Evolutionary conservation across 768 basidiomycete genomes (phyloP).

Genomic region (Mycena vitilis): DNA sequence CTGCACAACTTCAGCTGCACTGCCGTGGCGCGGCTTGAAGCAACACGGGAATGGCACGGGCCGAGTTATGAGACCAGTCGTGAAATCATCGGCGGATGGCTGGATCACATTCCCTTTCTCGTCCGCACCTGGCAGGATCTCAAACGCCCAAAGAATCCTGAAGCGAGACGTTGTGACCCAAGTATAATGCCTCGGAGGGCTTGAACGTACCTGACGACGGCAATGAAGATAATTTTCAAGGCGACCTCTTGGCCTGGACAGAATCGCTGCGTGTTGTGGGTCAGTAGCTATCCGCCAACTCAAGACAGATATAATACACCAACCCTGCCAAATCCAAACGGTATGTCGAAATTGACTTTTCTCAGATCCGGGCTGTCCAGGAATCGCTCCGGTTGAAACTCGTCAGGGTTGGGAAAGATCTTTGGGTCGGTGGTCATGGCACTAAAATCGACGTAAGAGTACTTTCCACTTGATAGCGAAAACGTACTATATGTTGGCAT

Average conservation of each 20-base stretch:
- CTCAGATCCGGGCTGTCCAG: not conserved
- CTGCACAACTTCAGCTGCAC: not conserved
- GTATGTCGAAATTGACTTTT: not conserved
- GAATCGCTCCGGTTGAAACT: slow-evolving; percentile 22
- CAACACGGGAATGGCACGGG: slow-evolving; percentile 19
- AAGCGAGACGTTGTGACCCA: not conserved
- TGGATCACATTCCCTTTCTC: not conserved
- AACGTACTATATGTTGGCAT: slow-evolving; percentile 24
- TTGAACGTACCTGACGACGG: slow-evolving; percentile 8
- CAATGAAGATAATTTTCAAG: slow-evolving; percentile 10
- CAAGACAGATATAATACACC: not conserved
- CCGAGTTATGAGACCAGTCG: not conserved
- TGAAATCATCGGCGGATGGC: slow-evolving; percentile 17
- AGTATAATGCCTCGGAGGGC: not conserved
- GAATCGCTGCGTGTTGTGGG: not conserved
- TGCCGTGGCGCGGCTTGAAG: slow-evolving; percentile 8
- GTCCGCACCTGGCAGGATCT: not conserved
- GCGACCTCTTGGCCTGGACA: slow-evolving; percentile 20
- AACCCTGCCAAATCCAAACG: slow-evolving; percentile 24
- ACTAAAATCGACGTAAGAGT: not conserved
- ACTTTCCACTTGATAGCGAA: not conserved
- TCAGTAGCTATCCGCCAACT: not conserved
- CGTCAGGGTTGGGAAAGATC: slow-evolving; percentile 14
- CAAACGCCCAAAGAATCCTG: slow-evolving; percentile 26
- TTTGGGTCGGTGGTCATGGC: slow-evolving; percentile 24